A percentile compares a stretch with the other conserved stretches of the same genome.
phyloP scores from a whole-genome alignment of 208 protist genomes.

The Leptomonas seymouri region DNA sequence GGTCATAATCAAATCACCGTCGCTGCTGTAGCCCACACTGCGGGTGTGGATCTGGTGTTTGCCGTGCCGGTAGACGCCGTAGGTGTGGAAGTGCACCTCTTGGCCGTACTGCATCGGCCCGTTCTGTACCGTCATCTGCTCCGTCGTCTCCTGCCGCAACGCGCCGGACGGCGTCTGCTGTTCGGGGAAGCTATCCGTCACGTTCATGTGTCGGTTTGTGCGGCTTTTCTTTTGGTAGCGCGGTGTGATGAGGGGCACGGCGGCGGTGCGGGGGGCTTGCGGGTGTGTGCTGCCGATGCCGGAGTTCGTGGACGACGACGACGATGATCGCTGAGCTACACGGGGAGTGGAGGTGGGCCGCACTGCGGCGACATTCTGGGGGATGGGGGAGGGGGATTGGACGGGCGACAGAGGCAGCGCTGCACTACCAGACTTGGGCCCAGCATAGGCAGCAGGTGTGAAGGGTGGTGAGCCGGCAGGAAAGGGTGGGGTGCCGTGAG shows the following conservation, averaged over 20 bases:
- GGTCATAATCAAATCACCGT: constrained; percentile 80
- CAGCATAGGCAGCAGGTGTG: constrained; percentile 19
- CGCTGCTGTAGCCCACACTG: constrained; percentile 88
- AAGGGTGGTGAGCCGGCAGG: constrained; percentile 9
- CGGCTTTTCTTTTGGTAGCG: constrained; percentile 81
- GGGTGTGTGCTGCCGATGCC: constrained; percentile 33
- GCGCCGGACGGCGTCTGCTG: constrained; percentile 43
- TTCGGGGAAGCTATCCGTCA: constrained; percentile 62
- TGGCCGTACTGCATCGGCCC: constrained; percentile 67
- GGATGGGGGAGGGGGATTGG: constrained; percentile 8
- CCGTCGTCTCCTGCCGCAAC: constrained; percentile 61
- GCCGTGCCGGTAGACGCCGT: constrained; percentile 84
- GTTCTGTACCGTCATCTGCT: constrained; percentile 69
- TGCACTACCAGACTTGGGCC: not conserved
- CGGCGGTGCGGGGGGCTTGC: constrained; percentile 33
- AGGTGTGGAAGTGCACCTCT: constrained; percentile 84
- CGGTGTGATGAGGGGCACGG: constrained; percentile 80
- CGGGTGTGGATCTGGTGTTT: constrained; percentile 71
- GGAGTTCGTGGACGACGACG: constrained; percentile 15
- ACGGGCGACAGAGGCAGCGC: not conserved
- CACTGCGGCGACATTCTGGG: not conserved
- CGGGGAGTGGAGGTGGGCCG: not conserved
- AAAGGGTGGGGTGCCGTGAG: constrained; percentile 21
- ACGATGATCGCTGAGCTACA: constrained; percentile 6
- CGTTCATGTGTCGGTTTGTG: constrained; percentile 51